These are phyloP conservation scores for Paulownia fortunei DNA, from an alignment of 257 asterid species.

Conservation along the genomic window DNA sequence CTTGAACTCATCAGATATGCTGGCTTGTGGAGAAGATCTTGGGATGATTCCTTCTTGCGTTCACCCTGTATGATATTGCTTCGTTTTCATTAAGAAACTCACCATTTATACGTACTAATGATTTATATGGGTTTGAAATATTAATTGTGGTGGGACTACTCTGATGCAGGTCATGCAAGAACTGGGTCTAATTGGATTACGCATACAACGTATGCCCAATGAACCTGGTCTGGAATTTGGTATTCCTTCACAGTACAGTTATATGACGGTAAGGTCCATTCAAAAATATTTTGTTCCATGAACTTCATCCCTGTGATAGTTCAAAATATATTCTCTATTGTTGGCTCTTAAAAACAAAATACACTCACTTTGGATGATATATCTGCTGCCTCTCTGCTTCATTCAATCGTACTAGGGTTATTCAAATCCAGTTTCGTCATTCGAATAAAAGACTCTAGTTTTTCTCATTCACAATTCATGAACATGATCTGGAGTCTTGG, in stretches of 20 bases:
- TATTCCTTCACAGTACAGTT: slow-evolving; percentile 90
- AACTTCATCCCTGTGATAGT: background rate
- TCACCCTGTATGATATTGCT: slow-evolving; percentile 73
- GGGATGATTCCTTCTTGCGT: slow-evolving; percentile 95
- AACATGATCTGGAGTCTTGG: no score
- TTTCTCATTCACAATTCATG: no score
- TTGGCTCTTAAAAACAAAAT: no score
- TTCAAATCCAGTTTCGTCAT: no score
- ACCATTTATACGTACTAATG: background rate
- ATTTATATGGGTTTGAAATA: background rate
- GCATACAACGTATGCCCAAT: slow-evolving; percentile 96
- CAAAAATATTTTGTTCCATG: background rate
- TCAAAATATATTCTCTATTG: no score
- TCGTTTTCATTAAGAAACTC: background rate
- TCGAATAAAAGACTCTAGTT: no score
- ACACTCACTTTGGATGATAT: no score
- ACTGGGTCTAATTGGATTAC: slow-evolving; percentile 84
- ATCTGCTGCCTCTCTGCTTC: no score
- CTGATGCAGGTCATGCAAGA: slow-evolving; percentile 93
- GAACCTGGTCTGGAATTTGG: slow-evolving; percentile 87
- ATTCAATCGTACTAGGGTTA: no score
- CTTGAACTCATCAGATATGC: slow-evolving; percentile 95
- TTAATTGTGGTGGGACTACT: slow-evolving; percentile 5
- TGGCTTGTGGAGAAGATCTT: slow-evolving; percentile 99
- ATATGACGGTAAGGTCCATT: slow-evolving; percentile 77